phyloP scores from a whole-genome alignment of 164 flowering plant species.

The Umbellularia californica region DNA sequence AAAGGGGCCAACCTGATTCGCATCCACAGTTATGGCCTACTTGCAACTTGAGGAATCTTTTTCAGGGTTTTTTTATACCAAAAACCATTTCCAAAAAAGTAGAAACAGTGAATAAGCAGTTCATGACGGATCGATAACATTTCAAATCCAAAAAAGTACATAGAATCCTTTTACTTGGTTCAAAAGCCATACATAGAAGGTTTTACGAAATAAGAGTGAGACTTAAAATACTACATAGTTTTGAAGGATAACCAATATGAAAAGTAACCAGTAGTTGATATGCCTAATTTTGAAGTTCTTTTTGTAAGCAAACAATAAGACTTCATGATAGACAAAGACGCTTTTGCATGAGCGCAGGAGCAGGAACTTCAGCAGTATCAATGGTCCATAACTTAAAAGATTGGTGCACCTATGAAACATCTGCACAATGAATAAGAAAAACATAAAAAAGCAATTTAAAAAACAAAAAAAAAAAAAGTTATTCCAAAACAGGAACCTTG shows the following conservation, averaged over 20 bases:
- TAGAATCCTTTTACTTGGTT: not conserved
- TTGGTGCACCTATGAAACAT: conserved; percentile 40
- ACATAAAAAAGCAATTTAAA: conserved; percentile 24
- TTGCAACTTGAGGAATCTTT: no score
- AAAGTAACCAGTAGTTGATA: conserved; percentile 22
- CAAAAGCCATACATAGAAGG: conserved; percentile 11
- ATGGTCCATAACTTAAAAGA: conserved; percentile 39
- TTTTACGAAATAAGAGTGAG: conserved; percentile 17
- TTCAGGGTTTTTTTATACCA: no score
- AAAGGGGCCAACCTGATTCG: no score
- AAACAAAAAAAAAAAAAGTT: not conserved
- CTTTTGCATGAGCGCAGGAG: conserved; percentile 40
- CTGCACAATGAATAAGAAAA: conserved; percentile 46
- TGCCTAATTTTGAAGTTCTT: conserved; percentile 27
- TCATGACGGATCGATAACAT: not conserved
- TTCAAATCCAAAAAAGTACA: conserved; percentile 5
- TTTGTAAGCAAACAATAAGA: conserved; percentile 22
- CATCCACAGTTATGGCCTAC: no score
- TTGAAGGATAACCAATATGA: conserved; percentile 7
- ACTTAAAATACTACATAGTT: conserved; percentile 23
- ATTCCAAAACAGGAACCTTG: conserved; percentile 12
- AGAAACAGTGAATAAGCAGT: conserved; percentile 2
- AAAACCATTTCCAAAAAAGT: not conserved
- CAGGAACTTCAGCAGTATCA: conserved; percentile 59
- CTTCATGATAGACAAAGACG: conserved; percentile 31